Conservation (phyloP, 495 filamentous ascomycete species). For the Penicillium atrosanguineum region DNA sequence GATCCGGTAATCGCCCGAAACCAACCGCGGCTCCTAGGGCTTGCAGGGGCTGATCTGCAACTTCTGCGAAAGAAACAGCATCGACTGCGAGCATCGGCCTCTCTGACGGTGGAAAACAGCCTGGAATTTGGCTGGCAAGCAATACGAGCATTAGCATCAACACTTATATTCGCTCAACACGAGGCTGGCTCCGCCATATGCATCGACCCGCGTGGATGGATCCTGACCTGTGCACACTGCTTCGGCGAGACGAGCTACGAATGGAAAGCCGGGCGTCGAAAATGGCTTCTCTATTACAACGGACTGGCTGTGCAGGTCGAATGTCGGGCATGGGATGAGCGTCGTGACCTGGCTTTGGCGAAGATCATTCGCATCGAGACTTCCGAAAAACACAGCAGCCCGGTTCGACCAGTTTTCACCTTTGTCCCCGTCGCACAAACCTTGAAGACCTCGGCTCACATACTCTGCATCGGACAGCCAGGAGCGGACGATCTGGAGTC, state of each 20-base stretch:
- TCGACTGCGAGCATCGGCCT: slow-evolving; percentile 2
- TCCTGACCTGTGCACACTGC: slow-evolving; percentile 43
- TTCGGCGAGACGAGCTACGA: slow-evolving; percentile 32
- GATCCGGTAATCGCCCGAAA: background rate
- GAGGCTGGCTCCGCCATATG: slow-evolving; percentile 50
- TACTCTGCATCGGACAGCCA: too few species aligned
- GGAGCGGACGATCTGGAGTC: too few species aligned
- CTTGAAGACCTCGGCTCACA: too few species aligned
- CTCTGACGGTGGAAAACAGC: background rate
- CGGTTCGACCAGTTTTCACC: too few species aligned
- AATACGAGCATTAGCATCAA: slow-evolving; percentile 14
- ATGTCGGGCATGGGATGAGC: slow-evolving; percentile 23
- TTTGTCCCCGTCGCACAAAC: too few species aligned
- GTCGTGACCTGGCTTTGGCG: too few species aligned
- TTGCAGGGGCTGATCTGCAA: background rate
- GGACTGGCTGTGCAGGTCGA: slow-evolving; percentile 33
- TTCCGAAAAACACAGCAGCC: too few species aligned
- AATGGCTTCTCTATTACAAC: slow-evolving; percentile 40
- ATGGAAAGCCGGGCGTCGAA: slow-evolving; percentile 9
- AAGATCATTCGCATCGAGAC: too few species aligned
- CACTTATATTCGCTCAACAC: slow-evolving; percentile 47
- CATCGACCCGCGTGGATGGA: slow-evolving; percentile 35
- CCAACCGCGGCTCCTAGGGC: slow-evolving; percentile 2
- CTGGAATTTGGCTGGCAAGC: background rate
- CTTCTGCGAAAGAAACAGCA: slow-evolving; percentile 5